Evolutionary conservation across 2,329 filamentous ascomycete genomes (phyloP).

Genomic region (Shiraia sp.): DNA sequence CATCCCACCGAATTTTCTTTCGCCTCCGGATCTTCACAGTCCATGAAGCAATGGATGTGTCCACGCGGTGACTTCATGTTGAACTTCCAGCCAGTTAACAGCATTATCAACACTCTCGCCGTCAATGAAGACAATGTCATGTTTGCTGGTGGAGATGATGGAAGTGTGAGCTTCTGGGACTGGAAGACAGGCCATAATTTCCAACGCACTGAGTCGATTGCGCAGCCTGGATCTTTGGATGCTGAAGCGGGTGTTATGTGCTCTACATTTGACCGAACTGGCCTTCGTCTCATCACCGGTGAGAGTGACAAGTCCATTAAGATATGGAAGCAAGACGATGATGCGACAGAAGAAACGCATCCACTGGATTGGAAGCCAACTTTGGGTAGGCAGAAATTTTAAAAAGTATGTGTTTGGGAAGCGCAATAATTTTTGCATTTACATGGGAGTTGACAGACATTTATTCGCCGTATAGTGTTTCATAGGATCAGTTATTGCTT

Average conservation of each 20-base stretch:
- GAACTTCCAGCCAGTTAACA: conserved; percentile 95
- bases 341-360: conserved; percentile 87
- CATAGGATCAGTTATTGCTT: not conserved
- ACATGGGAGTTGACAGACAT: not conserved
- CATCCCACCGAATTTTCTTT: conserved; percentile 97
- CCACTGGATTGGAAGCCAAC: conserved; percentile 91
- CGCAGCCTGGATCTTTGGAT: conserved; percentile 90
- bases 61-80: conserved; percentile 99
- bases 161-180: conserved; percentile 97
- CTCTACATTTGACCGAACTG: conserved; percentile 88
- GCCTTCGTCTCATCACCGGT: conserved; percentile 85
- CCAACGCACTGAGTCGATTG: conserved; percentile 86
- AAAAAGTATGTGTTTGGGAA: not conserved
- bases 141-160: conserved; percentile 94
- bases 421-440: not conserved
- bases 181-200: conserved; percentile 96
- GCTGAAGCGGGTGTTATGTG: conserved; percentile 95
- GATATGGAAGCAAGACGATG: conserved; percentile 93
- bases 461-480: too few species aligned
- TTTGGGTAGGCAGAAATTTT: conserved; percentile 72
- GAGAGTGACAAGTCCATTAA: conserved; percentile 94
- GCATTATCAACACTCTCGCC: conserved; percentile 91
- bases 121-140: conserved; percentile 95
- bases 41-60: conserved; percentile 99
- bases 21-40: conserved; percentile 85